phyloP scores from a whole-genome alignment of 495 filamentous ascomycete genomes.

The Bryoglossum gracile region DNA sequence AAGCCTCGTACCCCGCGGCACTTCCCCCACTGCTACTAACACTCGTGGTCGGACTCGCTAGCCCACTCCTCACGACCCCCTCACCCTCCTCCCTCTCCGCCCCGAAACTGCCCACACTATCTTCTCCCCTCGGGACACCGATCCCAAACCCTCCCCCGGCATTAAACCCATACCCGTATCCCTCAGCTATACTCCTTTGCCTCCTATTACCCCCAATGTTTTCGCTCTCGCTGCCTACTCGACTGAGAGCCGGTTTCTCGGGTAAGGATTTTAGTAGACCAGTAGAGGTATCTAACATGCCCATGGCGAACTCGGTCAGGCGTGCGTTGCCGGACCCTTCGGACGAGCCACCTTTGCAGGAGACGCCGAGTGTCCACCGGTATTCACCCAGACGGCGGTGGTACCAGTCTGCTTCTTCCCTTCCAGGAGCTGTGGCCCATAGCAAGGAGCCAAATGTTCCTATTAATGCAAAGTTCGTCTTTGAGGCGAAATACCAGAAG shows the following conservation, averaged over 20 bases:
- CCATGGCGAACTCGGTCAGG: constrained; percentile 70
- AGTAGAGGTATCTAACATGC: constrained; percentile 59
- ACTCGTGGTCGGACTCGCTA: constrained; percentile 27
- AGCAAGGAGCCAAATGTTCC: constrained; percentile 76
- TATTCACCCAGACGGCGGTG: constrained; percentile 78
- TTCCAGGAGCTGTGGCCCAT: constrained; percentile 76
- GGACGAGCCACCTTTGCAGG: constrained; percentile 62
- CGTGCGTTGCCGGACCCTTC: constrained; percentile 26
- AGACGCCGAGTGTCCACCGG: constrained; percentile 86
- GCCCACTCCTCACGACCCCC: constrained; percentile 20
- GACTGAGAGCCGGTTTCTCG: constrained; percentile 41
- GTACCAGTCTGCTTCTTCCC: constrained; percentile 96
- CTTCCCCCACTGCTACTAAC: constrained; percentile 17
- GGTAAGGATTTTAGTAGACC: constrained; percentile 48
- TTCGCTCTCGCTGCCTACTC: constrained; percentile 21
- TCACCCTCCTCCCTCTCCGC: constrained; percentile 9
- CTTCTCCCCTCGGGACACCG: constrained; percentile 17
- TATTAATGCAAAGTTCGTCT: constrained; percentile 74
- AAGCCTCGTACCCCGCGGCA: constrained; percentile 17
- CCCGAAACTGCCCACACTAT: constrained; percentile 14
- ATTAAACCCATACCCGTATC: constrained; percentile 17
- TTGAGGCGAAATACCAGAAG: constrained; percentile 79
- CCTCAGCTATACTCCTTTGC: constrained; percentile 19
- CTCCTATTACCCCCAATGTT: constrained; percentile 11
- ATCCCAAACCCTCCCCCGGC: constrained; percentile 18